A percentile compares a stretch with the other conserved stretches of the same genome.
Evolutionary conservation across 768 basidiomycete genomes (phyloP).

Genomic region (Kwoniella dendrophila): DNA sequence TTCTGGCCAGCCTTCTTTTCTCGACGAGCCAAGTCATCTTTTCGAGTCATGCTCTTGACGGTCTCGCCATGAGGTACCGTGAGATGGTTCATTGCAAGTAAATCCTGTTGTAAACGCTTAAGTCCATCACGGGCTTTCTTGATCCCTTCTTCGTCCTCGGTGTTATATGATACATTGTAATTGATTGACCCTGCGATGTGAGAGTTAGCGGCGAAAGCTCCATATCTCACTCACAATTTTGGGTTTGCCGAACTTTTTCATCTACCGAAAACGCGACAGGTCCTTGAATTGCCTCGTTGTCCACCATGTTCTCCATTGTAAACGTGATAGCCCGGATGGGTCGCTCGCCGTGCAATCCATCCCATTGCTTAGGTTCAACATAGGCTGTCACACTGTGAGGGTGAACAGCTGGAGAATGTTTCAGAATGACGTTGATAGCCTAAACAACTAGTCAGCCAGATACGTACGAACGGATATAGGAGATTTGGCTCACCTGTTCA

Average conservation of each 20-base stretch:
- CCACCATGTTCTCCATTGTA: constrained; percentile 60
- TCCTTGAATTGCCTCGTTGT: constrained; percentile 57
- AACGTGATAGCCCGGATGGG: constrained; percentile 59
- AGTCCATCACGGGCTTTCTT: constrained; percentile 21
- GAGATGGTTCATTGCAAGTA: constrained; percentile 37
- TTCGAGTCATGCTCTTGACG: constrained; percentile 11
- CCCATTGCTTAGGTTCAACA: constrained; percentile 63
- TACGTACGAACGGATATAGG: not conserved
- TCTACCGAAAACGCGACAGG: constrained; percentile 55
- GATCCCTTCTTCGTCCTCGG: constrained; percentile 14
- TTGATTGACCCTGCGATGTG: constrained; percentile 63
- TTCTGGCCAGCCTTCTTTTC: not conserved
- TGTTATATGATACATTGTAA: constrained; percentile 61
- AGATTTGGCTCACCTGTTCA: constrained; percentile 61
- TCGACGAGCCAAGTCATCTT: constrained; percentile 1
- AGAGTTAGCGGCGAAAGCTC: not conserved
- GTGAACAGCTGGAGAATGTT: constrained; percentile 68
- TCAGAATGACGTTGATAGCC: constrained; percentile 57
- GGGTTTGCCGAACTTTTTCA: constrained; percentile 19
- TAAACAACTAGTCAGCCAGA: not conserved
- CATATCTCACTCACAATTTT: constrained; percentile 49
- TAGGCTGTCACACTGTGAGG: constrained; percentile 70
- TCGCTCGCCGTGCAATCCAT: constrained; percentile 6
- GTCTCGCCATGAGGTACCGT: constrained; percentile 45
- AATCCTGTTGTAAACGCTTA: constrained; percentile 12